These are phyloP conservation scores for Arachnopeziza araneosa DNA, from an alignment of 2,329 filamentous ascomycete genomes.

Conservation along the genomic window DNA sequence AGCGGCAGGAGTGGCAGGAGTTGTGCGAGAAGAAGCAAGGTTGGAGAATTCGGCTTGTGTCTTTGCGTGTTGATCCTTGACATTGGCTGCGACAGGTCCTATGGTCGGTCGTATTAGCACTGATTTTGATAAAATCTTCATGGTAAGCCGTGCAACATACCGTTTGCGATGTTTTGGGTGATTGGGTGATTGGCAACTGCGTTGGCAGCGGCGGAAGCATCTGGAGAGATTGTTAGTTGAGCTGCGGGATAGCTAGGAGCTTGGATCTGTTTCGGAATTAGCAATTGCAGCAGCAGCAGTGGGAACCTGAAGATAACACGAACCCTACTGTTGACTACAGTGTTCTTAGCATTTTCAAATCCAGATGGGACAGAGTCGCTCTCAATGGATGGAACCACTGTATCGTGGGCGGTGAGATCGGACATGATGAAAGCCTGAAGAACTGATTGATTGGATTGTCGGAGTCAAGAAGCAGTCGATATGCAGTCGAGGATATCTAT, in stretches of 20 bases:
- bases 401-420: constrained; percentile 16
- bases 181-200: constrained; percentile 29
- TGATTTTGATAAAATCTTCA: not conserved
- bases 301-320: constrained; percentile 4
- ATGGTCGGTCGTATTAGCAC: not conserved
- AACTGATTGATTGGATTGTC: constrained; percentile 1
- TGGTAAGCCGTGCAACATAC: constrained; percentile 13
- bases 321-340: constrained; percentile 26
- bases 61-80: constrained; percentile 51
- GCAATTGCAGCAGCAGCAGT: constrained; percentile 9
- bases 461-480: not conserved
- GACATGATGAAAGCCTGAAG: constrained; percentile 19
- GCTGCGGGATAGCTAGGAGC: constrained; percentile 14
- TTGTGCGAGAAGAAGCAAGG: constrained; percentile 51
- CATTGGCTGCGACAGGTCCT: constrained; percentile 56
- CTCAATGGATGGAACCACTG: constrained; percentile 22
- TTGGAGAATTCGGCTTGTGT: constrained; percentile 51
- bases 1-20: constrained; percentile 47
- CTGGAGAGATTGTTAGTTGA: constrained; percentile 23
- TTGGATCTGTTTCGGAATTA: constrained; percentile 22
- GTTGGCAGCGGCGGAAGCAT: constrained; percentile 28
- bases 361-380: constrained; percentile 8
- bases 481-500: not conserved
- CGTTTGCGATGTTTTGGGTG: constrained; percentile 28
- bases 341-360: constrained; percentile 18